Conservation (phyloP, 75 land plant genomes). For the Azolla pinnata region DNA sequence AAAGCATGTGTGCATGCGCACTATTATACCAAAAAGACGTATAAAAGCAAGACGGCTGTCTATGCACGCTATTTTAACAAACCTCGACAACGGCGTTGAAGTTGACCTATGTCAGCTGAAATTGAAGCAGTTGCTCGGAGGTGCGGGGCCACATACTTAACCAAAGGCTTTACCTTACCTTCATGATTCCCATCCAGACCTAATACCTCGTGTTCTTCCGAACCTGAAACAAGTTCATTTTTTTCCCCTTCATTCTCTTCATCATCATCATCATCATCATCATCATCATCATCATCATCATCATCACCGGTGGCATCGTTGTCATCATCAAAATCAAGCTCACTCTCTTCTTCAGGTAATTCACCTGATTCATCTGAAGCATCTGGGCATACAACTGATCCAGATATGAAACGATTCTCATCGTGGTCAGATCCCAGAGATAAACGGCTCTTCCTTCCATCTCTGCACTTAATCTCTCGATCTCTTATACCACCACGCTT, state of each 20-base stretch:
- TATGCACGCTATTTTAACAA: neutral
- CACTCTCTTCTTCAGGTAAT: conserved; percentile 11
- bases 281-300: conserved; percentile 4
- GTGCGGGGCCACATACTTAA: conserved; percentile 78
- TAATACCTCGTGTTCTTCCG: conserved; percentile 1
- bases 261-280: conserved; percentile 15
- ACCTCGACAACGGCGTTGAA: conserved; percentile 71
- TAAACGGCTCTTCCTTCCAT: too few species aligned
- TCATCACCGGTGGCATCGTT: neutral
- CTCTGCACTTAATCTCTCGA: too few species aligned
- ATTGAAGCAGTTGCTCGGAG: conserved; percentile 28
- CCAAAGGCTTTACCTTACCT: conserved; percentile 7
- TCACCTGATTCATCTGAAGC: conserved; percentile 3
- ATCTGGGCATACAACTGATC: too few species aligned
- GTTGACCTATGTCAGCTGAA: conserved; percentile 45
- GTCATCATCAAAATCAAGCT: conserved; percentile 2
- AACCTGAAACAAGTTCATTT: neutral
- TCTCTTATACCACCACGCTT: too few species aligned
- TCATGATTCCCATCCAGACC: neutral
- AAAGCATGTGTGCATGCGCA: too few species aligned
- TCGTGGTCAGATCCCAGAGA: too few species aligned
- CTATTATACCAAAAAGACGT: too few species aligned
- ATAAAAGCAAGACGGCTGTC: too few species aligned
- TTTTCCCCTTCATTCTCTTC: conserved; percentile 7
- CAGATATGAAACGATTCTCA: too few species aligned